phyloP scores from a whole-genome alignment of 1,284 basidiomycete species.

The Chiua sp. region DNA sequence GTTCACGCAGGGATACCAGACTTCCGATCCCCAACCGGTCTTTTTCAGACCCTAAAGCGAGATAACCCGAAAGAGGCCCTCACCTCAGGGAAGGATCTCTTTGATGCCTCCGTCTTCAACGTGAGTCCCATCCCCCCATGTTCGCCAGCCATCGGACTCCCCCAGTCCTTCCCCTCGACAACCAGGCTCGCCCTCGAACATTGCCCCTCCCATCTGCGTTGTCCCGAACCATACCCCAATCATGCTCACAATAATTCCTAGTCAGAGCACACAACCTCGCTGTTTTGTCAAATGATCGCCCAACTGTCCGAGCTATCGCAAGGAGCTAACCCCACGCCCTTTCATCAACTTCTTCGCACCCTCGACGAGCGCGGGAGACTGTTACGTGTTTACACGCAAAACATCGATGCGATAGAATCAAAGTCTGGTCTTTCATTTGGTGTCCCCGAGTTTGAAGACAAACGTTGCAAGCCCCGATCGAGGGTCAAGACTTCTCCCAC shows the following conservation, averaged over 20 bases:
- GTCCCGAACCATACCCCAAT: constrained; percentile 3
- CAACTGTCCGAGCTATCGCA: constrained; percentile 78
- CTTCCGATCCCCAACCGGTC: constrained; percentile 84
- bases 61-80: constrained; percentile 77
- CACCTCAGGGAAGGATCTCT: constrained; percentile 86
- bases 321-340: constrained; percentile 80
- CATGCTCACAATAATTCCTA: constrained; percentile 37
- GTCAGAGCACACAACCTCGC: constrained; percentile 75
- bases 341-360: constrained; percentile 78
- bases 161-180: not conserved
- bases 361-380: constrained; percentile 83
- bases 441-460: constrained; percentile 65
- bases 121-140: constrained; percentile 53
- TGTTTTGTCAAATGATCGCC: constrained; percentile 92
- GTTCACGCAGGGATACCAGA: constrained; percentile 93
- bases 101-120: constrained; percentile 89
- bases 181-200: not conserved
- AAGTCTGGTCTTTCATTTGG: constrained; percentile 86
- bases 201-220: not conserved
- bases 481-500: constrained; percentile 40
- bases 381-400: constrained; percentile 93
- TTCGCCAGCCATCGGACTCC: constrained; percentile 1
- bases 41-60: constrained; percentile 82
- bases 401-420: constrained; percentile 90
- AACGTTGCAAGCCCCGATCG: constrained; percentile 53